Percentiles rank a stretch among this genome's conserved stretches.
These are phyloP conservation scores for Urtica urens DNA, from an alignment of 306 rosid species.

Conservation along the genomic window DNA sequence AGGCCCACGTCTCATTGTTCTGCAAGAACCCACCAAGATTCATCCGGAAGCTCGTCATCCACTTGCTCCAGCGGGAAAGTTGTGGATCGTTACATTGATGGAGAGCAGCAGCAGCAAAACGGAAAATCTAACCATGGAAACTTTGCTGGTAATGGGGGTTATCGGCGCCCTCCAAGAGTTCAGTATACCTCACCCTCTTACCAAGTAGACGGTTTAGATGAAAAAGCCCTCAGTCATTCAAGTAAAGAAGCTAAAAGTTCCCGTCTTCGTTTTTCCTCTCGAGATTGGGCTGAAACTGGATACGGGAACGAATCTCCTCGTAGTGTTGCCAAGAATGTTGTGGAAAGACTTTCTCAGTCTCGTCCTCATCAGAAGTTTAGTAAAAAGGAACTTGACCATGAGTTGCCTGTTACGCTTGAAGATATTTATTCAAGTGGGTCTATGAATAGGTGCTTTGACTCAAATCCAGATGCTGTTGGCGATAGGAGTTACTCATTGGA, in stretches of 20 bases:
- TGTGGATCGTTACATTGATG: slow-evolving; percentile 81
- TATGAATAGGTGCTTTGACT: slow-evolving; percentile 31
- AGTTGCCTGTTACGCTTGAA: slow-evolving; percentile 60
- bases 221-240: slow-evolving; percentile 55
- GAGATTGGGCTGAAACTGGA: slow-evolving; percentile 58
- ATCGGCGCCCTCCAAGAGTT: slow-evolving; percentile 64
- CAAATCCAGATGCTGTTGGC: slow-evolving; percentile 34
- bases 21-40: slow-evolving; percentile 45
- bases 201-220: slow-evolving; percentile 40
- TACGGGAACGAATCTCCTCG: slow-evolving; percentile 67
- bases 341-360: slow-evolving; percentile 73
- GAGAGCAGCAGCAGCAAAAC: slow-evolving; percentile 66
- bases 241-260: slow-evolving; percentile 53
- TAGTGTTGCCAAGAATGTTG: slow-evolving; percentile 73
- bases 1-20: slow-evolving; percentile 45
- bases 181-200: slow-evolving; percentile 58
- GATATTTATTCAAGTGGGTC: slow-evolving; percentile 63
- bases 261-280: slow-evolving; percentile 36
- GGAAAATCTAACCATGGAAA: slow-evolving; percentile 32
- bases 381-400: slow-evolving; percentile 35
- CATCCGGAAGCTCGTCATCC: slow-evolving; percentile 73
- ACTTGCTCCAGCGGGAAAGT: slow-evolving; percentile 55
- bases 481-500: slow-evolving; percentile 31
- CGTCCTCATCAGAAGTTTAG: slow-evolving; percentile 30
- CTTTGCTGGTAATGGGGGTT: slow-evolving; percentile 29